Conservation (phyloP, 2,329 filamentous ascomycete genomes). For the Microcyclospora tardicrescens region DNA sequence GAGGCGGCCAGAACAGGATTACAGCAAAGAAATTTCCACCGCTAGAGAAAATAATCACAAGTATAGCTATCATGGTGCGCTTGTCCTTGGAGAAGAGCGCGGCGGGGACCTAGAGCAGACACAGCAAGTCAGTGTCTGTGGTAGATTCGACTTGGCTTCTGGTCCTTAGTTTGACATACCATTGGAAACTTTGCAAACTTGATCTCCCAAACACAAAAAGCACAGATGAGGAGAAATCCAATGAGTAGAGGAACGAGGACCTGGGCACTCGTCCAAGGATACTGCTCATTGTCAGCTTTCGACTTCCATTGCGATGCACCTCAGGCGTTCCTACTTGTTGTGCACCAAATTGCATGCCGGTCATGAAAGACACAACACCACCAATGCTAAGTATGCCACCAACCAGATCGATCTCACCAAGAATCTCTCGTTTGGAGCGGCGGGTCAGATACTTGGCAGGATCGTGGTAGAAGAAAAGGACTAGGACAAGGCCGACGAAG, state of each 20-base stretch:
- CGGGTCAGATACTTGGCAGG: constrained; percentile 34
- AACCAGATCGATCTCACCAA: constrained; percentile 38
- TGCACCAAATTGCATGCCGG: constrained; percentile 23
- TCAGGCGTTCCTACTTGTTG: constrained; percentile 7
- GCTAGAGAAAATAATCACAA: constrained; percentile 28
- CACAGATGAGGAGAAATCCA: constrained; percentile 18
- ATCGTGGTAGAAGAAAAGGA: constrained; percentile 41
- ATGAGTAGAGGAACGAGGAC: constrained; percentile 22
- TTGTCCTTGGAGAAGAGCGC: constrained; percentile 19
- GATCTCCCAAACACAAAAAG: constrained; percentile 22
- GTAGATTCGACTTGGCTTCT: too few species aligned
- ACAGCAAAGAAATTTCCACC: constrained; percentile 28
- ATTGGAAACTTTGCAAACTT: constrained; percentile 17
- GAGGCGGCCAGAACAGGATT: constrained; percentile 48
- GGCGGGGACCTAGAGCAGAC: constrained; percentile 12
- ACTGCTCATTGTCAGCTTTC: constrained; percentile 7
- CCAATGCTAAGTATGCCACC: constrained; percentile 38
- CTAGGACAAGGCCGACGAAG: constrained; percentile 38
- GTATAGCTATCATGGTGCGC: constrained; percentile 26
- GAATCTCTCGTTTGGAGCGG: constrained; percentile 19
- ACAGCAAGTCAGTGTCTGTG: neutral
- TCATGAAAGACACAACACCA: constrained; percentile 39
- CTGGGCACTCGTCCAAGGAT: constrained; percentile 20
- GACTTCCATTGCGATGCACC: too few species aligned
- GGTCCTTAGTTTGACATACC: neutral